Base-by-base conservation (phyloP, 1,284 basidiomycete genomes). In the Sphagnurus paluster region DNA sequence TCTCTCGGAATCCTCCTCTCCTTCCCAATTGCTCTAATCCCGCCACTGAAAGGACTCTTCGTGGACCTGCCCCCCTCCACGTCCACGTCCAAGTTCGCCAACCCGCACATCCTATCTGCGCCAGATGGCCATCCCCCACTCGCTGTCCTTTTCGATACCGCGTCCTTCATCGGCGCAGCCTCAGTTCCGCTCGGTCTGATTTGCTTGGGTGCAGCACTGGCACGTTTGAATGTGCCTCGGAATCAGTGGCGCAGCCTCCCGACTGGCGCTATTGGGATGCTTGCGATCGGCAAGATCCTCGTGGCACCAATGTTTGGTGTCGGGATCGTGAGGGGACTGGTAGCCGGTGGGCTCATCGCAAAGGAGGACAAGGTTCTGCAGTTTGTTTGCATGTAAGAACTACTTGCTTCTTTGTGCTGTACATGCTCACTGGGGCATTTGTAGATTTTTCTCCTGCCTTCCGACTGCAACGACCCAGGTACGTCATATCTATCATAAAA, bases 51-150 rank as follows among this genome's bases (percentile, higher is more conserved):
- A 60, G 86, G 80, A 0, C 72, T 93, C 5, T 88, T 93, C 53
- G 71, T 84, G 0, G 49, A 67, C 6, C 72, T 82, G 1, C 65
- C 75, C 0, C 73, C 72, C 1, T 71, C 66, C 0, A 26, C 40
- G 5, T 54, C 53, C 5, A 52, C 50, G 2, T 53, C 52, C 16
- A 37, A 30, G 5, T 53, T 53, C 21, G 16, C 29, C 3, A 50
- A 54, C 35, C 59, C 60, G 1, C 63, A 74, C 24, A 81, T 87
- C 36, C 77, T 80, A 0, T 63, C 72, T 21, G 86, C 83, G 0
- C 90, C 90, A 0, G 88, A 92, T 55, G 86, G 84, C 0, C 75
- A 80, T 49, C 87, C 89, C 1, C 89, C 89, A 0, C 74, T 92
- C 13, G 74, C 80, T 0, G 82, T 88, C 54, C 48, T 88, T 23